Conservation (phyloP, 345 rosid genomes). For the Citrus maxima region DNA sequence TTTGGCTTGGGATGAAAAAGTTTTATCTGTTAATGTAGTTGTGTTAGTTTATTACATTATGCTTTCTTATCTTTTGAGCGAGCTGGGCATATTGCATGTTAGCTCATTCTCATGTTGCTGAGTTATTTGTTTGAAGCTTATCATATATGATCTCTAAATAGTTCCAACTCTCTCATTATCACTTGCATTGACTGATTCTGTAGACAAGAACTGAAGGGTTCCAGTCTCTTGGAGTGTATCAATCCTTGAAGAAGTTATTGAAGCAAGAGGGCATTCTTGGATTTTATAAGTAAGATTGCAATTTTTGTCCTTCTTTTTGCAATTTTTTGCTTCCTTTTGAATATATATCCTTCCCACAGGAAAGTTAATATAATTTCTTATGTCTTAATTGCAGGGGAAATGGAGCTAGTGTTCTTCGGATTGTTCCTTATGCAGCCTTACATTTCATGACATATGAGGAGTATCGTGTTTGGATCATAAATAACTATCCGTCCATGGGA, state of each 20-base stretch:
- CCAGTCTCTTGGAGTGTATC: conserved; percentile 69
- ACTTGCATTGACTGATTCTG: not conserved
- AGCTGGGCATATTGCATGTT: not conserved
- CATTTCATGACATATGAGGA: conserved; percentile 96
- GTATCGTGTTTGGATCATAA: conserved; percentile 83
- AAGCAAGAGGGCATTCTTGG: conserved; percentile 84
- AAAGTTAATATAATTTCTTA: conserved; percentile 16
- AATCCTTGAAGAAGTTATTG: conserved; percentile 67
- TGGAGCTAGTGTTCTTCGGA: conserved; percentile 93
- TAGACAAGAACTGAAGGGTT: conserved; percentile 88
- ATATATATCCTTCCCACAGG: not conserved
- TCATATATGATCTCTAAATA: not conserved
- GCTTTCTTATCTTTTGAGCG: not conserved
- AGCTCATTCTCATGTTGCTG: not conserved
- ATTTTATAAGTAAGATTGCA: conserved; percentile 66
- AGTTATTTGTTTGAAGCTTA: not conserved
- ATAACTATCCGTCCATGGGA: conserved; percentile 64
- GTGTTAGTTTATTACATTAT: not conserved
- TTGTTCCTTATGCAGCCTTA: conserved; percentile 93
- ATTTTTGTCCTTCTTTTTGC: not conserved
- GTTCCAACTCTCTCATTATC: not conserved
- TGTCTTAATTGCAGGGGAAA: conserved; percentile 60
- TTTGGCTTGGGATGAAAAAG: not conserved
- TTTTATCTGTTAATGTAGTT: not conserved
- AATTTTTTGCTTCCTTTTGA: not conserved